phyloP scores from a whole-genome alignment of 257 asterid species.

The Nicotiana benthamiana region DNA sequence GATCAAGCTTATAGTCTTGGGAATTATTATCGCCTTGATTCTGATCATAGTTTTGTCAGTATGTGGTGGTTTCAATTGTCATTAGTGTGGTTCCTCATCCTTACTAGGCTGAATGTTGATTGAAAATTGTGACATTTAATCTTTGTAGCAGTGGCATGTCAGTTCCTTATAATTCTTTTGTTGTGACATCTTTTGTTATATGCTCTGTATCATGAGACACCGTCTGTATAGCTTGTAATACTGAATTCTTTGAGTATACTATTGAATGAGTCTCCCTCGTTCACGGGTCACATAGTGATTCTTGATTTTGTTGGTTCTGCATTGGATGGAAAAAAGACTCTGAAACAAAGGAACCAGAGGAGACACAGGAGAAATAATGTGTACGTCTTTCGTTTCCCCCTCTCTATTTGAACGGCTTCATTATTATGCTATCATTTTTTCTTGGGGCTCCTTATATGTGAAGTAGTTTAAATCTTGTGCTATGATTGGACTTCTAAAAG shows the following conservation, averaged over 20 bases:
- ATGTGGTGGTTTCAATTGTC: constrained; percentile 77
- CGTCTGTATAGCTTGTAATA: constrained; percentile 52
- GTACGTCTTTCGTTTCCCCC: neutral
- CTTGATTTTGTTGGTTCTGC: neutral
- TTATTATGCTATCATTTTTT: neutral
- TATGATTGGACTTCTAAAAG: neutral
- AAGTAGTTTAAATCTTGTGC: neutral
- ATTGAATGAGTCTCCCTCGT: constrained; percentile 7
- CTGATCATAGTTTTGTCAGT: constrained; percentile 78
- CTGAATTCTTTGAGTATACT: constrained; percentile 27
- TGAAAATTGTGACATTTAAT: constrained; percentile 14
- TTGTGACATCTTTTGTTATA: constrained; percentile 16
- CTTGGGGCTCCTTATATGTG: neutral
- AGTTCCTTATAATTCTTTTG: constrained; percentile 14
- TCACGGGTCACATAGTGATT: neutral
- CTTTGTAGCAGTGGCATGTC: constrained; percentile 16
- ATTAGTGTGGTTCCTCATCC: constrained; percentile 10
- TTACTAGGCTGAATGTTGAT: constrained; percentile 14
- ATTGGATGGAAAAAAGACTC: neutral
- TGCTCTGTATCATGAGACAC: constrained; percentile 25
- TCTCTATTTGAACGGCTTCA: neutral
- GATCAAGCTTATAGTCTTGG: constrained; percentile 90
- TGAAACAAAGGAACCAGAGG: neutral
- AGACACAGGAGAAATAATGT: neutral
- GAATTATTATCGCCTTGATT: constrained; percentile 73